Conservation (phyloP, 164 flowering plant species). For the Echeveria elegans region DNA sequence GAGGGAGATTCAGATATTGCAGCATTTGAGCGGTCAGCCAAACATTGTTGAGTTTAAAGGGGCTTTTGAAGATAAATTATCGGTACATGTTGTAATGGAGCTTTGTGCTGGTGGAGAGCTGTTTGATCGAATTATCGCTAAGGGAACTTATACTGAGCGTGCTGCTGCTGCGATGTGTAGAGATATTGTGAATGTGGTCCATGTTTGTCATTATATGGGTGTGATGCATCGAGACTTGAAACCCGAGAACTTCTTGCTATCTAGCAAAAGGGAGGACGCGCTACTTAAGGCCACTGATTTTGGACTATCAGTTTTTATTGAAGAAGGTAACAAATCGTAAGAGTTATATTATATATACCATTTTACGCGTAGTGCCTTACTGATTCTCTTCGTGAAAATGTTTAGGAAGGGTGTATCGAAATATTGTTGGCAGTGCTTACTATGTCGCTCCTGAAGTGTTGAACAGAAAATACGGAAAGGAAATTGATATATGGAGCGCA, state of each 20-base stretch:
- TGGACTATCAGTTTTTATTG: slow-evolving; percentile 85
- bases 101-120: slow-evolving; percentile 92
- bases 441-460: slow-evolving; percentile 96
- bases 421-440: slow-evolving; percentile 91
- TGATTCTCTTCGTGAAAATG: not conserved
- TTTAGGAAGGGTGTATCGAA: slow-evolving; percentile 74
- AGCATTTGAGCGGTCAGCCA: slow-evolving; percentile 84
- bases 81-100: slow-evolving; percentile 90
- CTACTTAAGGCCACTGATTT: slow-evolving; percentile 86
- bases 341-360: too few relatives aligned
- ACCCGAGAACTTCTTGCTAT: slow-evolving; percentile 92
- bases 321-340: slow-evolving; percentile 48
- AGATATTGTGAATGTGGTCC: slow-evolving; percentile 72
- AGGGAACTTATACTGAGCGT: slow-evolving; percentile 78
- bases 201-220: slow-evolving; percentile 93
- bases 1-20: slow-evolving; percentile 91
- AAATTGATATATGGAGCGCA: slow-evolving; percentile 92
- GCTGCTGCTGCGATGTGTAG: slow-evolving; percentile 78
- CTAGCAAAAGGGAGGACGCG: slow-evolving; percentile 64
- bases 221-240: slow-evolving; percentile 94
- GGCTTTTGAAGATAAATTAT: slow-evolving; percentile 77
- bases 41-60: slow-evolving; percentile 92
- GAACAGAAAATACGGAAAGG: slow-evolving; percentile 77
- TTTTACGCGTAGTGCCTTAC: not conserved
- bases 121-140: slow-evolving; percentile 83